These are phyloP conservation scores for Blepharisma japonicum DNA, from an alignment of 73 alveolate genomes.

Conservation along the genomic window DNA sequence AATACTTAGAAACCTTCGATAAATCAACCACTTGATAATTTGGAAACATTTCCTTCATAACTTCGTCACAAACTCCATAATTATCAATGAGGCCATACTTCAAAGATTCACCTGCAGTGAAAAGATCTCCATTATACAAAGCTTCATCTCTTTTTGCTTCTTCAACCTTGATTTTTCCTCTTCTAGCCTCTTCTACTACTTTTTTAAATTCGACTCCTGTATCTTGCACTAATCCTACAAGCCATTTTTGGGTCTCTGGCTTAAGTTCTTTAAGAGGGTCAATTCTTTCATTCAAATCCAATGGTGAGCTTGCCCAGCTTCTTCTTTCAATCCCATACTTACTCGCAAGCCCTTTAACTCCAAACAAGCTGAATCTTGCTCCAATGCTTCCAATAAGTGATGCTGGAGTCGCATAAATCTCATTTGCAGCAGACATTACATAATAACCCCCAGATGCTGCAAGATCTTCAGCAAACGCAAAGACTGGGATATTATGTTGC, in stretches of 20 bases:
- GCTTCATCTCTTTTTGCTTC: not conserved
- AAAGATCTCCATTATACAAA: not conserved
- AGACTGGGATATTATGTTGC: constrained; percentile 35
- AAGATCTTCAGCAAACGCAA: constrained; percentile 52
- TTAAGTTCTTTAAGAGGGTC: constrained; percentile 19
- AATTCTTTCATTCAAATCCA: constrained; percentile 11
- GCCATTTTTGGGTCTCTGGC: constrained; percentile 30
- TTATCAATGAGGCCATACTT: not conserved
- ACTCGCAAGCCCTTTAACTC: constrained; percentile 27
- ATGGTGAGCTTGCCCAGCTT: constrained; percentile 5
- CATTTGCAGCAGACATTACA: constrained; percentile 40
- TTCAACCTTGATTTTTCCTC: not conserved
- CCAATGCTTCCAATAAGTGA: constrained; percentile 37
- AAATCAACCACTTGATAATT: not conserved
- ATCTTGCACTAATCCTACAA: not conserved
- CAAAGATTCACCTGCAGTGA: not conserved
- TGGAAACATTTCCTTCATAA: not conserved
- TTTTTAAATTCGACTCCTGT: not conserved
- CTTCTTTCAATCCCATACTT: constrained; percentile 36
- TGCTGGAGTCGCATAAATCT: constrained; percentile 31
- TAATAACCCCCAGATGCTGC: constrained; percentile 38
- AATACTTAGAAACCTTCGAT: no score
- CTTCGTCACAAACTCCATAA: constrained; percentile 16
- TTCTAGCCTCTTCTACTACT: not conserved
- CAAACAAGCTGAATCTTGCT: constrained; percentile 1